Evolutionary conservation across 2,329 filamentous ascomycete species (phyloP), one percentile per base, ranked within the genome.

Genomic region (Dothiorella sarmentorum): DNA sequence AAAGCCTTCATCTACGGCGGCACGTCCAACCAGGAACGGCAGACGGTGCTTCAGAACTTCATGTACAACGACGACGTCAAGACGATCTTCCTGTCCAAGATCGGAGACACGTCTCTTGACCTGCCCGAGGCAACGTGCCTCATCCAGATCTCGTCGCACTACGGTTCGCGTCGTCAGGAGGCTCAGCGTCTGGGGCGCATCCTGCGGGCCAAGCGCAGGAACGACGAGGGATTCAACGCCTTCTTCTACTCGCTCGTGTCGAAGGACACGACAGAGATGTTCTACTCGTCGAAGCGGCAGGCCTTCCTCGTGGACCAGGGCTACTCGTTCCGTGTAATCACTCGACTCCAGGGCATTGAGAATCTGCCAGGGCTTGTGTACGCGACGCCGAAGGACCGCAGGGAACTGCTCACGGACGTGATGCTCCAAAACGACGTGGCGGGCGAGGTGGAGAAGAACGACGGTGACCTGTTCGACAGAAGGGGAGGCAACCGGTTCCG

Each of bases 291-390:
- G 3, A 97, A 97, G 74, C 85, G 94, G 9, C 94, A 99, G 74
- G 93, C 94, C 1, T 99, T 99, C 77, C 80, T 99, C 1, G 92
- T 99, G 20, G 94, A 99, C 65, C 94, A 99, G 74, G 94, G 94
- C 9, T 99, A 99, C 71, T 93, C 94, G 0, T 99, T 99, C 82
- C 97, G 97, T 72, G 93, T 97, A 62, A 99, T 99, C 71, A 99
- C 94, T 0, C 91, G 96, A 68, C 81, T 99, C 7, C 88, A 92
- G 68, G 94, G 93, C 52, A 91, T 99, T 63, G 90, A 97, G 61
- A 84, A 90, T 60, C 88, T 93, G 56, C 86, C 88, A 0, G 86
- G 86, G 0, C 82, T 99, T 1, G 88, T 87, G 2, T 97, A 95
- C 70, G 84, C 84, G 2, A 90, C 90, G 1, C 83, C 91, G 0